phyloP scores from a whole-genome alignment of 345 rosid species.

The Dipteronia dyeriana region DNA sequence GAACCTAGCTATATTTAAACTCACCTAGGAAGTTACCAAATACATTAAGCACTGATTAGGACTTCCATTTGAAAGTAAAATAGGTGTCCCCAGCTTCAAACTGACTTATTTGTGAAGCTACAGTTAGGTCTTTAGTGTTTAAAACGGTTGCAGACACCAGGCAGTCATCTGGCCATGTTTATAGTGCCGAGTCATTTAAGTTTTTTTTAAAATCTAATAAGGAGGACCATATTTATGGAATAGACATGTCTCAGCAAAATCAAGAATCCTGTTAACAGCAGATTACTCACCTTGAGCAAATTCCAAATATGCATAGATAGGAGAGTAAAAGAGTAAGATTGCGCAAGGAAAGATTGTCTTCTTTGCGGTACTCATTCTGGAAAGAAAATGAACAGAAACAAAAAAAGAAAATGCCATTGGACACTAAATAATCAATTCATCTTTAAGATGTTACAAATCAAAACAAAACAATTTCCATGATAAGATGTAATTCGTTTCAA shows the following conservation, averaged over 20 bases:
- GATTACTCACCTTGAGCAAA: slow-evolving; percentile 72
- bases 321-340: slow-evolving; percentile 81
- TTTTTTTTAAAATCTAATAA: background rate
- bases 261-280: slow-evolving; percentile 15
- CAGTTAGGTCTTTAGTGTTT: background rate
- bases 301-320: slow-evolving; percentile 73
- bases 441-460: background rate
- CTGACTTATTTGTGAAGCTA: background rate
- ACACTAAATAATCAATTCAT: background rate
- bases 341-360: slow-evolving; percentile 75
- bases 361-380: slow-evolving; percentile 82
- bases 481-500: background rate
- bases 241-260: too few relatives aligned
- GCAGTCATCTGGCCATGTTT: background rate
- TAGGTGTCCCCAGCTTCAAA: background rate
- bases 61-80: background rate
- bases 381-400: slow-evolving; percentile 5
- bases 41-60: background rate
- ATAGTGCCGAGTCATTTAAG: background rate
- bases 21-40: background rate
- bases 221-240: background rate
- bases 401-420: background rate
- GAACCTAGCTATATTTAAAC: background rate
- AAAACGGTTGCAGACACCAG: background rate
- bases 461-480: background rate